Conservation (phyloP, 192 early-diverging fungal species). For the Oehlia diaphana region DNA sequence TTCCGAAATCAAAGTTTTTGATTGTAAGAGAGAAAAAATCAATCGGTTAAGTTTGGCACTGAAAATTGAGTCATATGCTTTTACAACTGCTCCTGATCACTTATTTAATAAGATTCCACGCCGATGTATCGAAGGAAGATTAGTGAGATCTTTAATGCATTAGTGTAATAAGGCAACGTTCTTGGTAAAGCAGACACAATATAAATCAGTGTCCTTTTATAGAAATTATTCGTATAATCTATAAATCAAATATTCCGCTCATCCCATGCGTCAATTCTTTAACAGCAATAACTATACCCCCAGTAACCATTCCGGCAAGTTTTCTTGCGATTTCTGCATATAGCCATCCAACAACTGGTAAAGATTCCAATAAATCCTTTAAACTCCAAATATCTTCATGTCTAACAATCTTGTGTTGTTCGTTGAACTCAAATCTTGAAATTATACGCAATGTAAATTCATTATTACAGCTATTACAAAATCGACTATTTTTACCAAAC, state of each 20-base stretch:
- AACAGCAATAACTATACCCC: neutral
- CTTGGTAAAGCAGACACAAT: too few relatives aligned
- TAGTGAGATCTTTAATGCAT: too few relatives aligned
- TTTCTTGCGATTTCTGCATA: slow-evolving; percentile 26
- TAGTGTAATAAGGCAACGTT: too few relatives aligned
- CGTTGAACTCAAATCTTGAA: slow-evolving; percentile 25
- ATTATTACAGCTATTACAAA: neutral
- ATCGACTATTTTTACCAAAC: neutral
- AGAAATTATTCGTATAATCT: too few relatives aligned
- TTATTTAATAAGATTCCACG: too few relatives aligned
- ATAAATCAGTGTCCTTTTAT: too few relatives aligned
- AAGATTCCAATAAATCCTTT: slow-evolving; percentile 20
- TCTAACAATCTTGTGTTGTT: slow-evolving; percentile 29
- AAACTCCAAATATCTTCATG: slow-evolving; percentile 31
- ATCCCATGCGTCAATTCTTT: slow-evolving; percentile 13
- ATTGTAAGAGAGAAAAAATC: too few relatives aligned
- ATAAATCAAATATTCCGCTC: slow-evolving; percentile 4
- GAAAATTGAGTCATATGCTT: too few relatives aligned
- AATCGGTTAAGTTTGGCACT: too few relatives aligned
- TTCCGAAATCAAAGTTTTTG: too few relatives aligned
- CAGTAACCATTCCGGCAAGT: slow-evolving; percentile 9
- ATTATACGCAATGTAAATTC: slow-evolving; percentile 5
- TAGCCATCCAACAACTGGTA: slow-evolving; percentile 30
- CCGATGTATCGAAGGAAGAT: too few relatives aligned
- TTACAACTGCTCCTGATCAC: too few relatives aligned